phyloP scores from a whole-genome alignment of 495 filamentous ascomycete species.

The Podospora tetraspora region DNA sequence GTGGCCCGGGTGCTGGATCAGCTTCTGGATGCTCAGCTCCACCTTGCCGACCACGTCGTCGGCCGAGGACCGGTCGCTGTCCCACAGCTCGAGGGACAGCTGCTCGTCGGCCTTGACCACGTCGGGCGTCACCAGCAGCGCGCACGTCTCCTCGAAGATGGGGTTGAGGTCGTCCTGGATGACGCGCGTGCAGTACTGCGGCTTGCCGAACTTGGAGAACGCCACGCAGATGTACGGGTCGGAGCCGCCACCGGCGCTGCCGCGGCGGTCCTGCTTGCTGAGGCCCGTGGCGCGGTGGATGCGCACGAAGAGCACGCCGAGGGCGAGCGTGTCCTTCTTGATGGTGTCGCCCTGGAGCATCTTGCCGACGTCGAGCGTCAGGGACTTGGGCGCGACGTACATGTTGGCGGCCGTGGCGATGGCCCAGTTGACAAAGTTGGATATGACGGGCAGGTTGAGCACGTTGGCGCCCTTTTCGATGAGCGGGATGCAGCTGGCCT shows the following conservation, averaged over 20 bases:
- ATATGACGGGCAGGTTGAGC: constrained; percentile 85
- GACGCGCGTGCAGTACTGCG: constrained; percentile 94
- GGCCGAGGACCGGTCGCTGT: constrained; percentile 79
- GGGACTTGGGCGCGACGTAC: constrained; percentile 94
- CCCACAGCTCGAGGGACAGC: constrained; percentile 91
- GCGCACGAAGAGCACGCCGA: constrained; percentile 84
- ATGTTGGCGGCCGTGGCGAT: constrained; percentile 79
- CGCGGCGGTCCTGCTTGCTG: constrained; percentile 85
- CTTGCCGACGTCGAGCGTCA: constrained; percentile 86
- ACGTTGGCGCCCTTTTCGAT: constrained; percentile 83
- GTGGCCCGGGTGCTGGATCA: constrained; percentile 86
- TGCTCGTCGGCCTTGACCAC: constrained; percentile 90
- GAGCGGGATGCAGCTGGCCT: constrained; percentile 90
- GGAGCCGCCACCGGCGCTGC: constrained; percentile 79
- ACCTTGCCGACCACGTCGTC: constrained; percentile 95
- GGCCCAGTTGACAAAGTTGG: constrained; percentile 95
- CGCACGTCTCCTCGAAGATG: constrained; percentile 86
- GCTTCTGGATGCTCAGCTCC: constrained; percentile 84
- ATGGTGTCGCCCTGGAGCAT: constrained; percentile 87
- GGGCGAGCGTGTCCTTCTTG: constrained; percentile 75
- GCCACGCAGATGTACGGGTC: constrained; percentile 81
- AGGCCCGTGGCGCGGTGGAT: constrained; percentile 83
- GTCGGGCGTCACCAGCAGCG: constrained; percentile 76
- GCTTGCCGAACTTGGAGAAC: constrained; percentile 85
- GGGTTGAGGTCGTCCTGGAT: constrained; percentile 94